phyloP scores from a whole-genome alignment of 139 green algal genomes.

The Coelastrella sp. region DNA sequence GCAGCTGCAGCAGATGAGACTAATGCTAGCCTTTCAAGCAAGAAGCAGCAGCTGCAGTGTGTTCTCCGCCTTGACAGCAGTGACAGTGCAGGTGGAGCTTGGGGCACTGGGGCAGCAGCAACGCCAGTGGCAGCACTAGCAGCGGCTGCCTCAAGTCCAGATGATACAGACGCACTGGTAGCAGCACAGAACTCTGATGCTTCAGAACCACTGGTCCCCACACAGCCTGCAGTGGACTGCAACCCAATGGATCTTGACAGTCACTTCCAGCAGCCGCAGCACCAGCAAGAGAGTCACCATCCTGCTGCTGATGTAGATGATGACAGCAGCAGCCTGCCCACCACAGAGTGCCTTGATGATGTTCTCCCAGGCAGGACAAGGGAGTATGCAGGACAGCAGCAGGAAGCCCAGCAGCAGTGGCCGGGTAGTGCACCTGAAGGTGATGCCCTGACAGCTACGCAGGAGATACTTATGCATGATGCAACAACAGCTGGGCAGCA shows the following conservation, averaged over 20 bases:
- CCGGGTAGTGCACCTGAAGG: background rate
- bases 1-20: background rate
- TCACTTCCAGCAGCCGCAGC: constrained; percentile 18
- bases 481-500: background rate
- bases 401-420: background rate
- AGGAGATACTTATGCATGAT: background rate
- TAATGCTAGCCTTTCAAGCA: background rate
- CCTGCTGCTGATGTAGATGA: background rate
- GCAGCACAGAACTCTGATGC: background rate
- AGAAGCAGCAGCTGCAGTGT: background rate
- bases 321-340: constrained; percentile 1
- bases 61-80: background rate
- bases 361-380: too few species aligned
- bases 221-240: background rate
- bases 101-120: constrained; percentile 19
- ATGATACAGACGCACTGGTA: background rate
- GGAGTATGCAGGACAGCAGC: background rate
- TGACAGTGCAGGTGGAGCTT: background rate
- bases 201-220: background rate
- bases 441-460: background rate
- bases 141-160: background rate
- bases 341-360: background rate
- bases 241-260: background rate
- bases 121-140: background rate
- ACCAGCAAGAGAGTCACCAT: background rate